Evolutionary conservation across 176 grass and related monocot species (phyloP), one percentile per base, ranked within the genome.

Genomic region (Oryza coarctata): DNA sequence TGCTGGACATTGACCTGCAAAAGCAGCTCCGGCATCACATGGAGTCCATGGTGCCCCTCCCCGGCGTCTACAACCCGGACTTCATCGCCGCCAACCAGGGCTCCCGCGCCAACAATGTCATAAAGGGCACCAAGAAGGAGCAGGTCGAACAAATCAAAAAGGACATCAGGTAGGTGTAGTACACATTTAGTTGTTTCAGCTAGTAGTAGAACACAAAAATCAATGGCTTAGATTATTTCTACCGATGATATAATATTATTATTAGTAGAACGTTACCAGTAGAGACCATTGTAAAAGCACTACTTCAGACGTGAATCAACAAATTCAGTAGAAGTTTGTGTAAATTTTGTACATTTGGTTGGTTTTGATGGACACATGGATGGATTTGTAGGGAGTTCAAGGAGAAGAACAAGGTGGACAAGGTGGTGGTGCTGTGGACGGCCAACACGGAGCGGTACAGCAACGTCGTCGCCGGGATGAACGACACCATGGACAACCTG

Each of bases 31-130:
- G 81, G 29, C 64, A 68, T 14, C 86, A 87, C 73, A 97, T 97
- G 89, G 85, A 88, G 34, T 88, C 89, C 49, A 90, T 97, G 85
- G 71, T 92, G 15, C 94, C 94, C 33, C 85, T 97, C 12, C 71
- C 89, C 0, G 91, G 91, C 17, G 85, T 97, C 70, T 97, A 86
- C 15, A 84, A 94, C 22, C 89, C 85, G 0, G 94, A 94, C 63
- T 94, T 97, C 68, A 81, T 97, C 0, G 91, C 89, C 1, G 89
- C 91, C 7, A 97, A 97, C 71, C 94, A 97, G 73, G 83, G 89
- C 25, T 80, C 89, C 1, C 91, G 91, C 14, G 89, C 89, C 20
- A 84, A 94, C 82, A 83, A 86, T 71, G 79, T 94, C 65, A 76
- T 94, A 58, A 83, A 83, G 27, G 94, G 89, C 35, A 75, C 89